These are phyloP conservation scores for Colletotrichum gloeosporioides DNA, from an alignment of 2,329 filamentous ascomycete genomes.

Conservation along the genomic window DNA sequence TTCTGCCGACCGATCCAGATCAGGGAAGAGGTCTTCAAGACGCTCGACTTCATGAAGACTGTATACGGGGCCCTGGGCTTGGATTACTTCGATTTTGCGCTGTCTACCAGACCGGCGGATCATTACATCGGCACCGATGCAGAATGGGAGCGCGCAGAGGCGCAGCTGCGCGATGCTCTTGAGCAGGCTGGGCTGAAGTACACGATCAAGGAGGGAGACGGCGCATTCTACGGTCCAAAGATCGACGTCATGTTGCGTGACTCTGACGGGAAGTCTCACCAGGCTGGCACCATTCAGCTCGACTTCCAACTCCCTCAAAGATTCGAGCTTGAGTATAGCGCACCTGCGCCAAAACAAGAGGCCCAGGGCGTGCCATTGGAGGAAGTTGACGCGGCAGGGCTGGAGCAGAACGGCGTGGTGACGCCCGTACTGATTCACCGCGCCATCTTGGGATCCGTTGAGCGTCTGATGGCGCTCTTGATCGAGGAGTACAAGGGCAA, in stretches of 20 bases:
- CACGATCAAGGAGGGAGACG: slow-evolving; percentile 80
- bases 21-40: slow-evolving; percentile 73
- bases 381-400: background rate
- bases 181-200: slow-evolving; percentile 76
- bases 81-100: slow-evolving; percentile 74
- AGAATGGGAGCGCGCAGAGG: slow-evolving; percentile 60
- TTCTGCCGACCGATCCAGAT: slow-evolving; percentile 84
- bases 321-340: slow-evolving; percentile 78
- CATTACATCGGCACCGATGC: slow-evolving; percentile 78
- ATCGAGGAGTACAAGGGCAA: slow-evolving; percentile 82
- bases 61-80: slow-evolving; percentile 75
- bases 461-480: slow-evolving; percentile 83
- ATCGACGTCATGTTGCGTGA: slow-evolving; percentile 87
- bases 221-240: slow-evolving; percentile 91
- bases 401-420: slow-evolving; percentile 60
- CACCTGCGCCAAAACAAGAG: slow-evolving; percentile 69
- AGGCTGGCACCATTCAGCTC: slow-evolving; percentile 87
- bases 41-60: slow-evolving; percentile 75
- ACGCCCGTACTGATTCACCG: slow-evolving; percentile 82
- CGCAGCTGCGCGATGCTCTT: slow-evolving; percentile 42
- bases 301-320: slow-evolving; percentile 89
- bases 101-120: slow-evolving; percentile 79
- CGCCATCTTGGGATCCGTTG: slow-evolving; percentile 83
- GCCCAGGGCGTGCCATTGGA: slow-evolving; percentile 53
- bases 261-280: slow-evolving; percentile 83